phyloP scores from a whole-genome alignment of 805 yeast genomes.

The Teunomyces barrocoloradensis region DNA sequence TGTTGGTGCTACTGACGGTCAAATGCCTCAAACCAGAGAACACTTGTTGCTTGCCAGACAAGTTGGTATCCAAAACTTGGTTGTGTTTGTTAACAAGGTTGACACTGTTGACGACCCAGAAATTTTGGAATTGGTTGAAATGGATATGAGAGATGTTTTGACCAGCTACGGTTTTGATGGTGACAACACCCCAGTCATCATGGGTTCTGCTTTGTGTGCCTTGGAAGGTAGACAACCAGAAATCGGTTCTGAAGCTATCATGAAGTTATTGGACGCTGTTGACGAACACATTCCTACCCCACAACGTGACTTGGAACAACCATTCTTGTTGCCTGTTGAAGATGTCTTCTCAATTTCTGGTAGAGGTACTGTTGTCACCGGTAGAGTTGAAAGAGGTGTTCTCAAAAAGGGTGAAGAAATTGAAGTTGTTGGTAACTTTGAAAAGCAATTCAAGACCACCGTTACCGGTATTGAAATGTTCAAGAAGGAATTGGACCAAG shows the following conservation, averaged over 20 bases:
- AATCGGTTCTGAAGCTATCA: conserved; percentile 84
- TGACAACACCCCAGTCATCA: conserved; percentile 94
- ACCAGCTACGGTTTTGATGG: conserved; percentile 94
- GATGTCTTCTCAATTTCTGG: conserved; percentile 98
- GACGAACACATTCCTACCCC: conserved; percentile 97
- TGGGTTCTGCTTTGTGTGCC: conserved; percentile 99
- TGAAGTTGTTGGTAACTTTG: conserved; percentile 92
- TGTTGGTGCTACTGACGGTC: conserved; percentile 98
- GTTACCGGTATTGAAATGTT: conserved; percentile 99
- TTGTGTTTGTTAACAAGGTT: conserved; percentile 96
- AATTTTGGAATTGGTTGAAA: conserved; percentile 98
- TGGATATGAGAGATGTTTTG: conserved; percentile 99
- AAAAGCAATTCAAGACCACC: conserved; percentile 83
- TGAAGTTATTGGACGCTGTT: conserved; percentile 83
- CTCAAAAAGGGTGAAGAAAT: conserved; percentile 98
- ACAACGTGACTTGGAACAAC: conserved; percentile 89
- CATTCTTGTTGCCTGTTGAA: conserved; percentile 96
- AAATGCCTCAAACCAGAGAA: conserved; percentile 99
- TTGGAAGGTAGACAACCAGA: conserved; percentile 85
- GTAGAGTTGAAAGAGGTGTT: conserved; percentile 98
- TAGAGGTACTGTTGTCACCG: conserved; percentile 99
- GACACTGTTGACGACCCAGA: conserved; percentile 98
- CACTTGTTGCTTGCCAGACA: conserved; percentile 97
- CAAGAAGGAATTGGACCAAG: conserved; percentile 96
- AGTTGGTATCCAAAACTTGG: conserved; percentile 97